Base-by-base conservation (phyloP, 352 stramenopile species). In the Blastocystis hominis region DNA sequence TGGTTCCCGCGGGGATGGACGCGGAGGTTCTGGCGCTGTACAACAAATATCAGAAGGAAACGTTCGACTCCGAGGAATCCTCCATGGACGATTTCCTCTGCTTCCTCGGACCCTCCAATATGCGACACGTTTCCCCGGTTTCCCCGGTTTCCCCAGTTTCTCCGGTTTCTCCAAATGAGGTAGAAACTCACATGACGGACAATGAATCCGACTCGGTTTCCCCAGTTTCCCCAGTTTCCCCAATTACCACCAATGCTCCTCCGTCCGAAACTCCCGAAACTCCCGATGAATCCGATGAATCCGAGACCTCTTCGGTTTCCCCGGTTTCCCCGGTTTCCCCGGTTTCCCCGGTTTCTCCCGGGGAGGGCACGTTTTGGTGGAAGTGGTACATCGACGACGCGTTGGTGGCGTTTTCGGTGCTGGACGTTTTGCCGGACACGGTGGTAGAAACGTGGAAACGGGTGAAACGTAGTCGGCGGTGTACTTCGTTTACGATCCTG, bases 311-410 rank as follows among this genome's bases (percentile, higher is more conserved):
- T 30, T 30, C 24, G 24, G 24, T 30, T 30, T 30, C 24, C 24
- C 24, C 24, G 24, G 24, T 30, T 30, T 30, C 24, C 24, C 24
- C 24, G 24, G 24, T 30, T 30, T 30, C 24, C 24, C 24, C 24
- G 24, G 24, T 30, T 30, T 30, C 24, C 24, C 24, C 24, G 24
- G 24, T 30, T 30, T 30, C 24, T 0, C 24, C 24, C 24, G 24
- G 24, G 24, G 24, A 30, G 24, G 24, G 24, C 24, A 80, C 69
- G 2, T 80, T 80, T 20, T 80, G 69, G 69, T 63, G 42, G 44
- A 80, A 80, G 34, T 80, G 69, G 69, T 80, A 80, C 40, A 10
- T 80, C 20, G 69, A 80, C 44, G 30, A 80, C 13, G 36, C 61
- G 54, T n/a, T 80, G 50, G 40, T 80, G 10, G 69, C 69, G 3